Conservation (phyloP, 768 basidiomycete species). For the Boletus fagicola region DNA sequence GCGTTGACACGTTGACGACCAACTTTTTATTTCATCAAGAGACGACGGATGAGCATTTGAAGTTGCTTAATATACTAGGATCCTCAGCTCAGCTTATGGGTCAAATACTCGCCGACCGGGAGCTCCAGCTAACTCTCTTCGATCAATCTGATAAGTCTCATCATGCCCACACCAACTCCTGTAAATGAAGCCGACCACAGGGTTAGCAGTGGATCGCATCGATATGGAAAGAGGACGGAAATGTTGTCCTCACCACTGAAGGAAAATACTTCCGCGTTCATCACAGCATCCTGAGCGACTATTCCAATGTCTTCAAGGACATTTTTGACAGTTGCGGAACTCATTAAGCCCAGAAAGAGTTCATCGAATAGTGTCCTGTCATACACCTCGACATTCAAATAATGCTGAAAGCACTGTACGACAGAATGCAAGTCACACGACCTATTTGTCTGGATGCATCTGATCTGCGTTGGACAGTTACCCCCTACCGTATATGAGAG, state of each 20-base stretch:
- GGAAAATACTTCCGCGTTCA: conserved; percentile 8
- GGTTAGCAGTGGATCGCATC: background rate
- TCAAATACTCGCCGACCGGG: no score
- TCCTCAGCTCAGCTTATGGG: no score
- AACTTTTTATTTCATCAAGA: no score
- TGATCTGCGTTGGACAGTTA: conserved; percentile 2
- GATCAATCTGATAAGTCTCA: background rate
- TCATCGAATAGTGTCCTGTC: conserved; percentile 20
- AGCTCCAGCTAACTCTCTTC: background rate
- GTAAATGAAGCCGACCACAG: background rate
- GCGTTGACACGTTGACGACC: no score
- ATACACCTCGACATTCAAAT: conserved; percentile 17
- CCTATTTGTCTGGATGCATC: no score
- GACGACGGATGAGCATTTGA: no score
- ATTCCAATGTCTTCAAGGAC: conserved; percentile 7
- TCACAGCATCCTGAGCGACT: background rate
- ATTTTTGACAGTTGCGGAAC: conserved; percentile 4
- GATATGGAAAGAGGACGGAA: conserved; percentile 3
- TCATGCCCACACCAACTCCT: background rate
- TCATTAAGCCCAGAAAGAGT: background rate
- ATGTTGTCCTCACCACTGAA: conserved; percentile 2
- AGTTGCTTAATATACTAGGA: no score
- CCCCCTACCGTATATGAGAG: conserved; percentile 2
- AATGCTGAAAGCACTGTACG: conserved; percentile 17
- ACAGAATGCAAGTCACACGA: conserved; percentile 9